Evolutionary conservation across 306 rosid species (phyloP).

Genomic region (Sindora glabra): DNA sequence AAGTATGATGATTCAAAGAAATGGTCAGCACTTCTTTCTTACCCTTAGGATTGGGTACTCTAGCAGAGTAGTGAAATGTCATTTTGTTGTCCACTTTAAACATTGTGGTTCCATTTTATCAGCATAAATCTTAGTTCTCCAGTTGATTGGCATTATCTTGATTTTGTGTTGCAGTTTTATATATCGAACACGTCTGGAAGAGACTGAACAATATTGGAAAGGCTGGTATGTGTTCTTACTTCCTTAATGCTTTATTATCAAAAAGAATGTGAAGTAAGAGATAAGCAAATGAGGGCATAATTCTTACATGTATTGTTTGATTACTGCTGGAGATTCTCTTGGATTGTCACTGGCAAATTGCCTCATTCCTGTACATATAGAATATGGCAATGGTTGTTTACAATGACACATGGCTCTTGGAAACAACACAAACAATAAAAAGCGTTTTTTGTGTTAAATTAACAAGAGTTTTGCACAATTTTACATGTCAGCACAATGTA

Average conservation of each 20-base stretch:
- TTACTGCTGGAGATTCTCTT: slow-evolving; percentile 14
- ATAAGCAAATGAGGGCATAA: background rate
- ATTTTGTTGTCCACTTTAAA: slow-evolving; percentile 8
- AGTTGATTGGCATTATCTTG: slow-evolving; percentile 14
- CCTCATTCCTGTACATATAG: background rate
- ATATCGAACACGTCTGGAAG: slow-evolving; percentile 63
- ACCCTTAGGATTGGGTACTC: background rate
- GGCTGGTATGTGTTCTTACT: slow-evolving; percentile 55
- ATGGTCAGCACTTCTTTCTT: slow-evolving; percentile 44
- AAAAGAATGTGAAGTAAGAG: background rate
- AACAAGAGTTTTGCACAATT: too few relatives aligned
- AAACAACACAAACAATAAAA: background rate
- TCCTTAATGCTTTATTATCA: background rate
- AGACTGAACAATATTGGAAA: slow-evolving; percentile 95
- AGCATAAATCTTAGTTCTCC: background rate
- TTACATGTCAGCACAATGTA: too few relatives aligned
- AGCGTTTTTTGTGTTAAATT: background rate
- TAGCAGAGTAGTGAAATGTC: background rate
- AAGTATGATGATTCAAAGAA: slow-evolving; percentile 80
- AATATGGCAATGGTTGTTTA: background rate
- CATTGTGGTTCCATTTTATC: background rate
- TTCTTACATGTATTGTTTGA: background rate
- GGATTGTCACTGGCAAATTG: background rate
- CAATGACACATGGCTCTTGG: background rate
- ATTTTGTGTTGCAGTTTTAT: slow-evolving; percentile 65